phyloP scores from a whole-genome alignment of 2,329 filamentous ascomycete genomes.

The Cadophora malorum region DNA sequence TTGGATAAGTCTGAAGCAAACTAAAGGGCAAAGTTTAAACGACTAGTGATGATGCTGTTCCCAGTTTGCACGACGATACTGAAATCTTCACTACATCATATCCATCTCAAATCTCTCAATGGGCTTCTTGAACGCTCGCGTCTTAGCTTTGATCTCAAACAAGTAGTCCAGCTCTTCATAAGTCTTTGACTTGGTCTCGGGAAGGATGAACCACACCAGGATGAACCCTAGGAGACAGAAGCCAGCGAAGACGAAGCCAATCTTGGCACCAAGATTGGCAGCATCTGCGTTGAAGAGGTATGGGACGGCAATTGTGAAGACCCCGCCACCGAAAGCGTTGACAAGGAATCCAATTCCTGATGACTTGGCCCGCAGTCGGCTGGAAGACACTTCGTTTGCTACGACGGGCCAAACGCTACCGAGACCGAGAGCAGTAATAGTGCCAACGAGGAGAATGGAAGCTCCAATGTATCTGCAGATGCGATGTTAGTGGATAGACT shows the following conservation, averaged over 20 bases:
- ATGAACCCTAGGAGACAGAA: conserved; percentile 5
- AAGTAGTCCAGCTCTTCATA: conserved; percentile 15
- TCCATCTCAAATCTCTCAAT: no score
- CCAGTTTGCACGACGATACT: no score
- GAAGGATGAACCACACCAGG: conserved; percentile 14
- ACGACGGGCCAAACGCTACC: conserved; percentile 3
- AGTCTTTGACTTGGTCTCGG: conserved; percentile 6
- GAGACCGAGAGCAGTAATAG: not conserved
- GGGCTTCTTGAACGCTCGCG: not conserved
- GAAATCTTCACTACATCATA: no score
- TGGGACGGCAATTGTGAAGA: conserved; percentile 7
- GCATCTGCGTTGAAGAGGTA: conserved; percentile 43
- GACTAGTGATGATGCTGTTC: no score
- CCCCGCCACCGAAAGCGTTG: not conserved
- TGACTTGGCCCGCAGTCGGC: not conserved
- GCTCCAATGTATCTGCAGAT: conserved; percentile 4
- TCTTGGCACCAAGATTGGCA: conserved; percentile 24
- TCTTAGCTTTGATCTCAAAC: conserved; percentile 8
- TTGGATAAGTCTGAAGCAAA: no score
- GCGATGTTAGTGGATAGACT: not conserved
- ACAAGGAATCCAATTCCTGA: conserved; percentile 11
- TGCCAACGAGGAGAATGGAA: not conserved
- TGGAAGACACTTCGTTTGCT: conserved; percentile 5
- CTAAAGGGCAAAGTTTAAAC: no score
- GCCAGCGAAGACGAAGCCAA: conserved; percentile 13